Conservation (phyloP, 2,329 filamentous ascomycete species). For the Verticillium klebahnii region DNA sequence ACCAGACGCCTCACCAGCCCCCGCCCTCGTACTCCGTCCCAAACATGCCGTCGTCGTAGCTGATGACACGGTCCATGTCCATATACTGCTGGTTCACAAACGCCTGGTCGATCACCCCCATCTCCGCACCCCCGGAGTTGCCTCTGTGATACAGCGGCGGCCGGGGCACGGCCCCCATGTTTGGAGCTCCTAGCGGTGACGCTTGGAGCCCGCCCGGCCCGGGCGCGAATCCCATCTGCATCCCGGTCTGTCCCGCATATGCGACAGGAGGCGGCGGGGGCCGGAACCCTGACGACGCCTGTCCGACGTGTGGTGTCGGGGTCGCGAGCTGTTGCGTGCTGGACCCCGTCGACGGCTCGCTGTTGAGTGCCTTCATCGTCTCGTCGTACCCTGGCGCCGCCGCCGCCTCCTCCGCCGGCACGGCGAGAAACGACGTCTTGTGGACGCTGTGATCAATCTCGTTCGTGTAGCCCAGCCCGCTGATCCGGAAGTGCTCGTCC, state of each 20-base stretch:
- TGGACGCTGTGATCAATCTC: conserved; percentile 4
- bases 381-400: background rate
- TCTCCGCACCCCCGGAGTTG: conserved; percentile 10
- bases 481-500: conserved; percentile 8
- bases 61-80: conserved; percentile 18
- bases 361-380: background rate
- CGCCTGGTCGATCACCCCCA: conserved; percentile 15
- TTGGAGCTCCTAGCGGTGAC: background rate
- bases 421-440: background rate
- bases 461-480: conserved; percentile 4
- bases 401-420: background rate
- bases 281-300: background rate
- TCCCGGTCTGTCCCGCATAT: background rate
- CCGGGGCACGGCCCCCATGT: background rate
- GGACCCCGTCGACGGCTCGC: background rate
- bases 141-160: conserved; percentile 1
- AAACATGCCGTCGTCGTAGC: conserved; percentile 17
- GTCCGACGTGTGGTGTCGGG: background rate
- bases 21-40: conserved; percentile 11
- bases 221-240: background rate
- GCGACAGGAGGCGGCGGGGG: background rate
- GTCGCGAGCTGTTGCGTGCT: background rate
- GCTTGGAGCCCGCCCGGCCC: background rate
- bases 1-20: conserved; percentile 1
- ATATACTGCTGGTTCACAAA: conserved; percentile 14